Percentiles rank a stretch among this genome's conserved stretches.
These are phyloP conservation scores for Backusella parvicylindrica DNA, from an alignment of 192 early-diverging fungal genomes.

Conservation along the genomic window DNA sequence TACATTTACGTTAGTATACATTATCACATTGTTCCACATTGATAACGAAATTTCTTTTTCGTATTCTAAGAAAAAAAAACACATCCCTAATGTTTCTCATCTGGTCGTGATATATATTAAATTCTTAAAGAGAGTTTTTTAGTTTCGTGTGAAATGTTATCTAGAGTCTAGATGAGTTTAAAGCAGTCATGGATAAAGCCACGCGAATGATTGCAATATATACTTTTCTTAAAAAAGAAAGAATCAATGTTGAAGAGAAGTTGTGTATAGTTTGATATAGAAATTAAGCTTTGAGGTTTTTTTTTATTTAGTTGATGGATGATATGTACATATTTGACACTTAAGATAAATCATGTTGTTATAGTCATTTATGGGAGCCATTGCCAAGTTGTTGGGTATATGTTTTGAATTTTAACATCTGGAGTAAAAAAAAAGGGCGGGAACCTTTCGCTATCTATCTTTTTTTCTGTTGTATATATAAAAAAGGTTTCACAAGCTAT, in stretches of 20 bases:
- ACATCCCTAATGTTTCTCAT: no score
- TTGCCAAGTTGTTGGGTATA: not conserved
- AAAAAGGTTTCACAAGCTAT: not conserved
- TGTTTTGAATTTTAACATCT: no score
- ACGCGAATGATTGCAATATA: not conserved
- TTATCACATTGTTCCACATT: not conserved
- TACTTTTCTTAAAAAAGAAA: not conserved
- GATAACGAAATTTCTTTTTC: no score
- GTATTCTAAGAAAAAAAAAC: no score
- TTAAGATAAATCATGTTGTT: not conserved
- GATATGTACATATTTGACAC: not conserved
- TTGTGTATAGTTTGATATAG: not conserved
- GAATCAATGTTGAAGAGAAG: not conserved
- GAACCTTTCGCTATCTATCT: not conserved
- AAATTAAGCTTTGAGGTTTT: not conserved
- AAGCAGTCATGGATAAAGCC: no score
- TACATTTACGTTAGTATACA: not conserved
- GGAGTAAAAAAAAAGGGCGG: not conserved
- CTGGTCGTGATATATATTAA: no score
- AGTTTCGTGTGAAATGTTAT: no score
- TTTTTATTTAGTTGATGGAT: no score
- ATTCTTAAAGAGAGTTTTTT: no score
- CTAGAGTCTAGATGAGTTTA: no score
- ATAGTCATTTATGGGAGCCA: not conserved
- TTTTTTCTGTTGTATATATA: not conserved